Evolutionary conservation across 2,329 filamentous ascomycete genomes (phyloP).

Genomic region (Colletotrichum somersetense): DNA sequence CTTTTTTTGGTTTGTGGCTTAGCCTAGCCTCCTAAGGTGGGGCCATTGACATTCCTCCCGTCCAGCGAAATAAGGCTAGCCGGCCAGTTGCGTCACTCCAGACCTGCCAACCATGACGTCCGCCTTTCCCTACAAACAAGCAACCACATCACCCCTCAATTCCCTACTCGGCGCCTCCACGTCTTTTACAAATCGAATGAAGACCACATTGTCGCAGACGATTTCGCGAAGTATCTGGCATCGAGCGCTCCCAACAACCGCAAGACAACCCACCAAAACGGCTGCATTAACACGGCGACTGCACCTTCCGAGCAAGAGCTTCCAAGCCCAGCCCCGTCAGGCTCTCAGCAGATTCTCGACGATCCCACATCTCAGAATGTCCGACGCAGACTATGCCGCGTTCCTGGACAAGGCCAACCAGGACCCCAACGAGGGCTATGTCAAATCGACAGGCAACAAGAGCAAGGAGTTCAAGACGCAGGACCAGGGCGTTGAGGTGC

Average conservation of each 20-base stretch:
- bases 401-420: conserved; percentile 91
- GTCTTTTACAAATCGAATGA: conserved; percentile 15
- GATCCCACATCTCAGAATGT: conserved; percentile 63
- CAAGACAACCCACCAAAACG: not conserved
- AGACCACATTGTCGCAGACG: not conserved
- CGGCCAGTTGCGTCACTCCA: conserved; percentile 36
- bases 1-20: no score
- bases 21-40: conserved; percentile 20
- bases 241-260: conserved; percentile 2
- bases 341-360: conserved; percentile 40
- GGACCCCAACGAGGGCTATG: conserved; percentile 74
- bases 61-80: conserved; percentile 21
- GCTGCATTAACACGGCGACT: not conserved
- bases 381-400: conserved; percentile 84
- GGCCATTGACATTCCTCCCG: not conserved
- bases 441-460: conserved; percentile 46
- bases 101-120: conserved; percentile 25
- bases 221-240: conserved; percentile 16
- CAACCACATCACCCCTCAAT: conserved; percentile 9
- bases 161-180: not conserved
- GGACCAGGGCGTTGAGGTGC: conserved; percentile 70
- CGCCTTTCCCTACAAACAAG: conserved; percentile 21
- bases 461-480: conserved; percentile 62
- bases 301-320: not conserved
- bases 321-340: conserved; percentile 16